Percentiles rank a stretch among this genome's conserved stretches.
Conservation (phyloP, 768 basidiomycete genomes). For the Boletellus emodensis region DNA sequence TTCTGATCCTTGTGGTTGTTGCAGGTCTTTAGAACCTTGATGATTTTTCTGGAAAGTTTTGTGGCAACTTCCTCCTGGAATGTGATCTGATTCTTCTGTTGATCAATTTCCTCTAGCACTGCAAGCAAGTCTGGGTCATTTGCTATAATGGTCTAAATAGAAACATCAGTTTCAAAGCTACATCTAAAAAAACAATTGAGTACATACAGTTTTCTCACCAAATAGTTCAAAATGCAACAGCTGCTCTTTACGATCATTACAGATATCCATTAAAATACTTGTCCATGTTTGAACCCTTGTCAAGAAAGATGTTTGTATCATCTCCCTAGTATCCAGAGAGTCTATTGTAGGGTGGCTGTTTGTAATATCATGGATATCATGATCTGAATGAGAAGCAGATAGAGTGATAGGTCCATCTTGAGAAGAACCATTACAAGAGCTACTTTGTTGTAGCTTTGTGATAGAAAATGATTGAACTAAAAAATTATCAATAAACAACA, state of each 20-base stretch:
- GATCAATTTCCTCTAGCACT: constrained; percentile 21
- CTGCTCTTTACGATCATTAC: neutral
- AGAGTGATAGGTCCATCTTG: neutral
- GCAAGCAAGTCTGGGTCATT: constrained; percentile 12
- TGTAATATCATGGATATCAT: neutral
- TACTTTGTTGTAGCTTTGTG: neutral
- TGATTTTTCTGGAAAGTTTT: constrained; percentile 9
- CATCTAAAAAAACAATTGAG: neutral
- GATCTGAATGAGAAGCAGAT: neutral
- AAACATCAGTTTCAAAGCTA: neutral
- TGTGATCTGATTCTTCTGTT: constrained; percentile 20
- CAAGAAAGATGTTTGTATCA: neutral
- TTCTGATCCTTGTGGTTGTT: constrained; percentile 1
- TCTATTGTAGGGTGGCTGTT: neutral
- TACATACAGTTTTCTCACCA: constrained; percentile 18
- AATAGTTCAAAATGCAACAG: constrained; percentile 8
- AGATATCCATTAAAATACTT: constrained; percentile 3
- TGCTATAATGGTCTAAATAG: constrained; percentile 1
- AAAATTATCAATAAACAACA: neutral
- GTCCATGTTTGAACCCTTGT: constrained; percentile 15
- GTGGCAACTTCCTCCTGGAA: constrained; percentile 9
- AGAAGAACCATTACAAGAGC: neutral
- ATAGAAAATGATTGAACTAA: neutral
- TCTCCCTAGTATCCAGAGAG: neutral
- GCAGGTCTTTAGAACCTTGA: neutral